Base-by-base conservation (phyloP, 805 yeast genomes). In the Starmerella apicola region DNA sequence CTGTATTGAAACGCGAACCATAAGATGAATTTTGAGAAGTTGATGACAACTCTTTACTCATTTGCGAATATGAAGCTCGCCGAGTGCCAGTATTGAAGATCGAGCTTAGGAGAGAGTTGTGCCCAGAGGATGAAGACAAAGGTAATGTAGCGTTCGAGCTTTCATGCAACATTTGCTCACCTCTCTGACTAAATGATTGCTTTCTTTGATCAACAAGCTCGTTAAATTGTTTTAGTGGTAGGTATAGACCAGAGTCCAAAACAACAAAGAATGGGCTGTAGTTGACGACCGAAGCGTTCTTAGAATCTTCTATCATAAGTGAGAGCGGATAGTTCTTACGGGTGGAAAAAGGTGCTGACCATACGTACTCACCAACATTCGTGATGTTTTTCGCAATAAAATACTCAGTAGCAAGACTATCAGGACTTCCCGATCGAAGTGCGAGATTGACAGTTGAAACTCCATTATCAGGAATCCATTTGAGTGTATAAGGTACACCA, bases 301-400 rank as follows among this genome's bases (percentile, higher is more conserved):
- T 36, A 4, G 51, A 35, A 34, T 50, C 48, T 36, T 40, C 46
- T 32, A 58, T 53, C 46, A 42, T 48, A 31, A 57, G 42, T 13
- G 54, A 32, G 44, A 54, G 49, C 15, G 46, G 55, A n/a, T 55
- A 43, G 38, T 44, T 42, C 21, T 55, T 35, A 17, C 24, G 34
- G 10, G 38, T 30, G 15, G 34, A 21, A 29, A 36, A 32, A 15
- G 58, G 55, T 16, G 52, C 49, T 13, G 42, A 29, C 62, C 62
- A 58, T 9, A 39, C 21, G 45, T 45, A 56, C 21, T 39, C n/a
- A n/a, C 62, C 62, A 16, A 50, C 34, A 52, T 57, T 56, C 23
- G 44, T 44, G 30, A 55, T 32, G 25, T 39, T 43, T 4, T 46
- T 21, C 12, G 58, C 62, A 43, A 58, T 55, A 27, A 52, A 49